Base-by-base conservation (phyloP, 805 yeast genomes). In the Kluyveromyces starmeri region DNA sequence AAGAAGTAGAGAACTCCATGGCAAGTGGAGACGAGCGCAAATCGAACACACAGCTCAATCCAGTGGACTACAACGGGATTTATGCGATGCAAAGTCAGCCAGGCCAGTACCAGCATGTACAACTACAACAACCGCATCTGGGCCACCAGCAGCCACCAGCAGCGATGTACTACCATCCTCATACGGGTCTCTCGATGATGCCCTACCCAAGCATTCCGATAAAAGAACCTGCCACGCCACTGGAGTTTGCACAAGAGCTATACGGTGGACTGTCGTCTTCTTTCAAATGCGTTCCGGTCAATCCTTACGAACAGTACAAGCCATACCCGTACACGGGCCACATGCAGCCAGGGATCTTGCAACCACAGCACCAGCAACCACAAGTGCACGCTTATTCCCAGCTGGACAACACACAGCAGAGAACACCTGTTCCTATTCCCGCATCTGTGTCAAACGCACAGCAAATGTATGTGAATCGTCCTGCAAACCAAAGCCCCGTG, bases 401-500 rank as follows among this genome's bases (percentile, higher is more conserved):
- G n/a, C n/a, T n/a, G n/a, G n/a, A n/a, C n/a, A n/a, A n/a, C n/a
- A n/a, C n/a, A 20, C 23, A 8, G 23, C 10, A 8, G 23, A 20
- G 11, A 20, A 20, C 23, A 8, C 23, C 23, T 8, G 10, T 20
- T 20, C 23, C 23, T 11, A 20, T 8, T n/a, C n/a, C n/a, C n/a
- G n/a, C n/a, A n/a, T n/a, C n/a, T n/a, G n/a, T n/a, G n/a, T n/a
- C n/a, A n/a, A n/a, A n/a, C n/a, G n/a, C n/a, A n/a, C n/a, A n/a
- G n/a, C n/a, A n/a, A n/a, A n/a, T n/a, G n/a, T n/a, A n/a, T n/a
- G n/a, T n/a, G n/a, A n/a, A n/a, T n/a, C n/a, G n/a, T 25, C 38
- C 36, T 32, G 28, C 32, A 23, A 26, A 27, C 35, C 43, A 37
- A 35, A 43, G 46, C 50, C 59, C 74, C 88, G 89, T 75, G 85